Base-by-base conservation (phyloP, 2,329 filamentous ascomycete species). In the Pseudopithomyces chartarum region DNA sequence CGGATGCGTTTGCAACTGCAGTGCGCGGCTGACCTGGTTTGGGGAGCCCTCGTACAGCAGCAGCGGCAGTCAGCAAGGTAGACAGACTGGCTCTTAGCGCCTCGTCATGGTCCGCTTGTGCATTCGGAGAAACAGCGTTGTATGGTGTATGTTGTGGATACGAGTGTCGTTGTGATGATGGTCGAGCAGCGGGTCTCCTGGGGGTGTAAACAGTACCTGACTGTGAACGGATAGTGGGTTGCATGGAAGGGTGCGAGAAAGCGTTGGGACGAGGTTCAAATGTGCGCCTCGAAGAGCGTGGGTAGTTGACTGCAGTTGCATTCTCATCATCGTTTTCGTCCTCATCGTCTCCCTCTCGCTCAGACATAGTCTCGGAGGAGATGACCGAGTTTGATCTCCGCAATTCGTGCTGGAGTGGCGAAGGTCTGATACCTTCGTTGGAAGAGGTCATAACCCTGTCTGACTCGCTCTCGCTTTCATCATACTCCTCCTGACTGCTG, bases 401-500 rank as follows among this genome's bases (percentile, higher is more conserved):
- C 29, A 71, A 54, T 57, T 71, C 70, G 20, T 74, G 59, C 52
- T 69, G 67, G 19, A 73, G 59, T 46, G 73, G 74, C 2, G 72
- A 74, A 10, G 67, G 70, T n/a, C 66, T 66, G 22, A 85, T 73
- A 40, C 82, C 84, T 69, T 88, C 86, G 60, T 85, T 87, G 3
- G 86, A 88, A 57, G 85, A 87, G 55, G 83, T 85, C 78, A 88
- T 80, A 49, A 87, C 80, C 54, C 84, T 85, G 67, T 97, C 93
- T 40, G 92, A 92, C 60, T 97, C 93, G 76, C 85, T 96, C 74
- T 96, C 92, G 60, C 90, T 96, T 79, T 97, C 92, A 33, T 96
- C 92, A 68, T 96, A 96, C 78, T 97, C 93, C 66, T 97, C 93
- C 73, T 97, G 92, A 69, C 93, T 96, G 76, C 92, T 96, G 50